Evolutionary conservation across 805 yeast species (phyloP).

Genomic region (Ogataea salicorniae): DNA sequence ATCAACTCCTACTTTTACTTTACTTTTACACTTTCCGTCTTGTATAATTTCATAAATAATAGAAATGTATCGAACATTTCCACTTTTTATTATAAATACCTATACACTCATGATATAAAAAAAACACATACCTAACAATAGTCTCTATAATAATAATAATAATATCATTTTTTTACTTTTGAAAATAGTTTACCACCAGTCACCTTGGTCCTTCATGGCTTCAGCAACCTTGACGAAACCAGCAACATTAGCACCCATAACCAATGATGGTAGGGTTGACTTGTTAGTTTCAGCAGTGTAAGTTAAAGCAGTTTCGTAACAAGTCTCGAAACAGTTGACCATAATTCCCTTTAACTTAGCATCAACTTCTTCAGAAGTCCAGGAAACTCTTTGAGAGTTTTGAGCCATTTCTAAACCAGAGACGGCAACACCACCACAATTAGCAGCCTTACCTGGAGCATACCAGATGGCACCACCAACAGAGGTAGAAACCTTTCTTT

Average conservation of each 20-base stretch:
- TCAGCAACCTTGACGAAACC: conserved; percentile 98
- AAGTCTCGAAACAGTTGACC: conserved; percentile 88
- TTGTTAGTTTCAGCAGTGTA: conserved; percentile 66
- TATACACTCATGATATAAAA: no score
- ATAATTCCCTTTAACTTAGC: conserved; percentile 84
- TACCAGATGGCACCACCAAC: conserved; percentile 74
- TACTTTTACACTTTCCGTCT: neutral
- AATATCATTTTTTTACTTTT: neutral
- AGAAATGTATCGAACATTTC: no score
- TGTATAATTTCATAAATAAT: no score
- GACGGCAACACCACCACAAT: conserved; percentile 99
- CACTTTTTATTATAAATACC: no score
- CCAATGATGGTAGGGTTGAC: conserved; percentile 83
- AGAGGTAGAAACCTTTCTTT: conserved; percentile 44
- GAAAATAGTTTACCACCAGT: conserved; percentile 34
- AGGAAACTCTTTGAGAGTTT: conserved; percentile 88
- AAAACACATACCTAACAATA: neutral
- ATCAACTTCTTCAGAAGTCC: conserved; percentile 94
- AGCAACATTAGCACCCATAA: conserved; percentile 98
- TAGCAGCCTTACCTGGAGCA: conserved; percentile 99
- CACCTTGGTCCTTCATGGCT: conserved; percentile 98
- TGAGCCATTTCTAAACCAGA: conserved; percentile 99
- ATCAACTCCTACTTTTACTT: neutral
- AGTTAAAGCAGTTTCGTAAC: conserved; percentile 79
- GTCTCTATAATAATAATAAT: neutral